These are phyloP conservation scores for Trametes pubescens DNA, from an alignment of 1,284 basidiomycete genomes.

Conservation along the genomic window DNA sequence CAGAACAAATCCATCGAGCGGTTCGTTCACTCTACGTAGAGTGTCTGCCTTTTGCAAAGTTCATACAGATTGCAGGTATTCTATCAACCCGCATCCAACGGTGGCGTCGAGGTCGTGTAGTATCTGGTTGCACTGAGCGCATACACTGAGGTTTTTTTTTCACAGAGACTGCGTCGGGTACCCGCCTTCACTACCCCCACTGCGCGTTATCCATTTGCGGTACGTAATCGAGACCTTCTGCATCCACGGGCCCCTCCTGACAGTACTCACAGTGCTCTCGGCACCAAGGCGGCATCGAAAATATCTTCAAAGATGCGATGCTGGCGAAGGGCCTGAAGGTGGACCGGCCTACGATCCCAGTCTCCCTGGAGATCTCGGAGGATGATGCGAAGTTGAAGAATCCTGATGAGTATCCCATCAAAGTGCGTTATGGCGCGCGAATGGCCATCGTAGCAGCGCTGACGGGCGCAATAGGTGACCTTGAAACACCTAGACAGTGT, in stretches of 20 bases:
- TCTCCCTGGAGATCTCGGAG: slow-evolving; percentile 58
- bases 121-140: background rate
- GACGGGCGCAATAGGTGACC: slow-evolving; percentile 41
- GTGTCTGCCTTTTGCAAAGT: background rate
- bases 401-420: slow-evolving; percentile 60
- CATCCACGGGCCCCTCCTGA: background rate
- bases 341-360: slow-evolving; percentile 63
- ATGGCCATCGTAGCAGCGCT: no score
- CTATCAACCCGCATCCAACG: slow-evolving; percentile 68
- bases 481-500: slow-evolving; percentile 44
- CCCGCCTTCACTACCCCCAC: slow-evolving; percentile 64
- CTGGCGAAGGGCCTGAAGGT: slow-evolving; percentile 55
- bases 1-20: slow-evolving; percentile 72
- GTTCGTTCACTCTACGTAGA: slow-evolving; percentile 47
- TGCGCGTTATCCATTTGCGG: slow-evolving; percentile 70
- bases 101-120: slow-evolving; percentile 64
- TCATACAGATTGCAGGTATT: slow-evolving; percentile 59
- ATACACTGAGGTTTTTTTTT: background rate
- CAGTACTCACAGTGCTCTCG: slow-evolving; percentile 44
- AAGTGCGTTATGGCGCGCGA: slow-evolving; percentile 48
- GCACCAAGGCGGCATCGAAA: slow-evolving; percentile 78
- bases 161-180: slow-evolving; percentile 65
- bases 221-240: slow-evolving; percentile 31
- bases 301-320: slow-evolving; percentile 75
- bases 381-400: slow-evolving; percentile 52